Percentiles rank a stretch among this genome's conserved stretches.
Conservation (phyloP, 768 basidiomycete genomes). For the Suillus tomentosus region DNA sequence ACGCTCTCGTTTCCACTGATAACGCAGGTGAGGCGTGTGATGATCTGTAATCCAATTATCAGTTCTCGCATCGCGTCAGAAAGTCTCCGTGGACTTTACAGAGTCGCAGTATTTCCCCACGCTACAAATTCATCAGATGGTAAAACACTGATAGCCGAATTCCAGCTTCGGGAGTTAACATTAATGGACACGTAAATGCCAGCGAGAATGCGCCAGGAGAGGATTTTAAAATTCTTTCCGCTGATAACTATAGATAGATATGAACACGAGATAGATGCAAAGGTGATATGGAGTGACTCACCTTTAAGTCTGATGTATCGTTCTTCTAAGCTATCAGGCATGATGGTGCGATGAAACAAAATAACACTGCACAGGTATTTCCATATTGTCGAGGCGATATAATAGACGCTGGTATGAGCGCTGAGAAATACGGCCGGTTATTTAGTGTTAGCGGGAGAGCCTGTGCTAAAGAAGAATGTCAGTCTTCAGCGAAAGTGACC, state of each 20-base stretch:
- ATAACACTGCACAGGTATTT: not conserved
- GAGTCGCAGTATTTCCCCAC: not conserved
- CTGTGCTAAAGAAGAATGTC: too few relatives aligned
- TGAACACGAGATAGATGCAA: not conserved
- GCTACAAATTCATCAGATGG: not conserved
- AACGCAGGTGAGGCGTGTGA: not conserved
- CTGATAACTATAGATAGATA: not conserved
- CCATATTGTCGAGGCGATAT: not conserved
- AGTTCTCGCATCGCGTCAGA: not conserved
- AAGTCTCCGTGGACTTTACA: not conserved
- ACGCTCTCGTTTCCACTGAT: not conserved
- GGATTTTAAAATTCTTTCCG: not conserved
- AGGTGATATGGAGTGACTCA: not conserved
- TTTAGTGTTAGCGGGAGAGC: too few relatives aligned
- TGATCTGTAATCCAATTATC: not conserved
- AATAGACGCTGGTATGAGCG: conserved; percentile 1
- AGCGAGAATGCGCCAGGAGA: not conserved
- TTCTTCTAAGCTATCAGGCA: not conserved
- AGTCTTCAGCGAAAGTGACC: too few relatives aligned
- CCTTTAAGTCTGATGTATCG: not conserved
- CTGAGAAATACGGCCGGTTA: not conserved
- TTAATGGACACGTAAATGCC: not conserved
- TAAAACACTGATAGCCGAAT: not conserved
- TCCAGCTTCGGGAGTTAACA: not conserved
- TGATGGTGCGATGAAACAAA: not conserved